phyloP scores from a whole-genome alignment of 2,329 filamentous ascomycete genomes.

The Tothia fuscella region DNA sequence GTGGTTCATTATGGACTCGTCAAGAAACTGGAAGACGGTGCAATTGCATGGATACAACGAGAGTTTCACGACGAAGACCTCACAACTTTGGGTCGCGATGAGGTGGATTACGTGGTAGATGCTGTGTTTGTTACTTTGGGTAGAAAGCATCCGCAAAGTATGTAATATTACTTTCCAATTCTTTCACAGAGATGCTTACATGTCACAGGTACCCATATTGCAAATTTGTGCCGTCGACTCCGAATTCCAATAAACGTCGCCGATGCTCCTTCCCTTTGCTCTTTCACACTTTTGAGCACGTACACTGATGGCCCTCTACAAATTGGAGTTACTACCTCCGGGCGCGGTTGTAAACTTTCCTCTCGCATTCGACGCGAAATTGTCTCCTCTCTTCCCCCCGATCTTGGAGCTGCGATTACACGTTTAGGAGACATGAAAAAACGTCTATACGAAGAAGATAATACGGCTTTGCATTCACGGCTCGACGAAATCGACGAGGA shows the following conservation, averaged over 20 bases:
- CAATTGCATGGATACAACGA: constrained; percentile 54
- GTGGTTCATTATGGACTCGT: constrained; percentile 49
- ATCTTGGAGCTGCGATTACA: constrained; percentile 66
- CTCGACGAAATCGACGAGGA: constrained; percentile 31
- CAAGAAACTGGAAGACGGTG: constrained; percentile 52
- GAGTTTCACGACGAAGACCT: constrained; percentile 61
- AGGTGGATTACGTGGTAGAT: constrained; percentile 70
- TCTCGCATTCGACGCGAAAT: constrained; percentile 83
- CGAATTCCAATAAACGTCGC: constrained; percentile 89
- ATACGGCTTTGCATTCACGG: constrained; percentile 29
- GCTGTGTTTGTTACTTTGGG: constrained; percentile 75
- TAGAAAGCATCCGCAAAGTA: constrained; percentile 37
- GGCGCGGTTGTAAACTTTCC: constrained; percentile 85
- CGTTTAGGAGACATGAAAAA: constrained; percentile 50
- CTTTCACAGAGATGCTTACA: background rate
- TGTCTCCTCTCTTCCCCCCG: constrained; percentile 60
- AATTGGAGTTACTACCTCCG: constrained; percentile 90
- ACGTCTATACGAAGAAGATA: constrained; percentile 30
- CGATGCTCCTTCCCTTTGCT: constrained; percentile 75
- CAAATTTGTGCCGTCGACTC: constrained; percentile 59
- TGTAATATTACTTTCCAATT: constrained; percentile 9
- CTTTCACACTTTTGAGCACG: constrained; percentile 80
- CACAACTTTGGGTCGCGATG: constrained; percentile 62
- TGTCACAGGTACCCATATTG: constrained; percentile 51
- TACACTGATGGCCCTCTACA: constrained; percentile 85